Evolutionary conservation across 345 rosid species (phyloP).

Genomic region (Lumnitzera racemosa): DNA sequence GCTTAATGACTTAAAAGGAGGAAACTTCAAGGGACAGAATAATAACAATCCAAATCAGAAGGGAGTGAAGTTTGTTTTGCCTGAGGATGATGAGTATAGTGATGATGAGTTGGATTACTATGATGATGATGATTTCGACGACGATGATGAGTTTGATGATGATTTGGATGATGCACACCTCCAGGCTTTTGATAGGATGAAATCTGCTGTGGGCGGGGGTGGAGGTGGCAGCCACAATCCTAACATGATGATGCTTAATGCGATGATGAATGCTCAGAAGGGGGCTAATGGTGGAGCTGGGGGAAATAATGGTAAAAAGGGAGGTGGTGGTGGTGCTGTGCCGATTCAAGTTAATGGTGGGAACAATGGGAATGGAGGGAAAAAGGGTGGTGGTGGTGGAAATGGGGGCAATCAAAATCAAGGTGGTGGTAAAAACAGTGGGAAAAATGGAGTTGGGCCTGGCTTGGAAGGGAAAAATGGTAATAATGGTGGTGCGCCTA

Average conservation of each 20-base stretch:
- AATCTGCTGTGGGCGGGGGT: slow-evolving; percentile 33
- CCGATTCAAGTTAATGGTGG: slow-evolving; percentile 34
- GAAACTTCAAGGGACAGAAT: slow-evolving; percentile 7
- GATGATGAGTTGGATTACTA: slow-evolving; percentile 4
- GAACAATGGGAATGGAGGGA: slow-evolving; percentile 27
- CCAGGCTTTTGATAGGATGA: slow-evolving; percentile 38
- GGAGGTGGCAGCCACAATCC: slow-evolving; percentile 18
- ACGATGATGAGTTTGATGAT: slow-evolving; percentile 35
- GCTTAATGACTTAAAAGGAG: slow-evolving; percentile 51
- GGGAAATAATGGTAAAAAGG: slow-evolving; percentile 4
- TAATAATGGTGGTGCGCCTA: slow-evolving; percentile 18
- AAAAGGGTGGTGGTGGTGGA: slow-evolving; percentile 37
- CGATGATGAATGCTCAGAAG: slow-evolving; percentile 45
- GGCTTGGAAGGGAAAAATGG: slow-evolving; percentile 30
- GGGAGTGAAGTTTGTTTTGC: slow-evolving; percentile 42
- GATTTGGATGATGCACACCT: slow-evolving; percentile 30
- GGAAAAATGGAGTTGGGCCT: slow-evolving; percentile 26
- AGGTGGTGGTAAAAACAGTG: slow-evolving; percentile 30
- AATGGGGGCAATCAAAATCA: slow-evolving; percentile 28
- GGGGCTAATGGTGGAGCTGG: slow-evolving; percentile 28
- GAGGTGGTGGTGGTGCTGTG: slow-evolving; percentile 24
- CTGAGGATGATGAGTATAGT: slow-evolving; percentile 37
- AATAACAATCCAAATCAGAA: slow-evolving; percentile 40
- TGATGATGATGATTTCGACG: slow-evolving; percentile 43
- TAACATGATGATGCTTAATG: slow-evolving; percentile 27